These are phyloP conservation scores for Mycena vitilis DNA, from an alignment of 768 basidiomycete genomes.

Conservation along the genomic window DNA sequence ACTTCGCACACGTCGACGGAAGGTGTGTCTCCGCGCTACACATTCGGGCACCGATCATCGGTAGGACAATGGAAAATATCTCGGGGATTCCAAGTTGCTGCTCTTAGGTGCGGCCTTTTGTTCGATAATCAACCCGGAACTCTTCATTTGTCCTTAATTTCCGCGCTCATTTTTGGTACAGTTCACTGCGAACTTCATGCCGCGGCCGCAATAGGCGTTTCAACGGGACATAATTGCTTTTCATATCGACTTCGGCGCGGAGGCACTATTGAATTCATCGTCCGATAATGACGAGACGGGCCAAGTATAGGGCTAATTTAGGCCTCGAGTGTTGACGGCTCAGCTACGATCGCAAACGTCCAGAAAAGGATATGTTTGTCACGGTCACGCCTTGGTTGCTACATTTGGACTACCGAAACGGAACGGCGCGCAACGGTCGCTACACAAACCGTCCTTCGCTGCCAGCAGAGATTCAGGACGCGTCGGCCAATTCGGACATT, in stretches of 20 bases:
- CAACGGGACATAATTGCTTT: background rate
- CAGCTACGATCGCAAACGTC: slow-evolving; percentile 1
- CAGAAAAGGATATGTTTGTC: slow-evolving; percentile 30
- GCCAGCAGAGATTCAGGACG: background rate
- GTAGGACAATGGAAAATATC: background rate
- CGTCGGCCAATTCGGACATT: slow-evolving; percentile 23
- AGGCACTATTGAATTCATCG: slow-evolving; percentile 2
- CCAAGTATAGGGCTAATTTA: background rate
- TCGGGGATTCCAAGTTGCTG: background rate
- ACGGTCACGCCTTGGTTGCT: slow-evolving; percentile 22
- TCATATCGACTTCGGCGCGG: slow-evolving; percentile 19
- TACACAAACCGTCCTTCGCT: slow-evolving; percentile 17
- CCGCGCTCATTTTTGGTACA: background rate
- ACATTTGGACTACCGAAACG: slow-evolving; percentile 4
- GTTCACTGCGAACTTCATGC: background rate
- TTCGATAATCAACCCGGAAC: slow-evolving; percentile 9
- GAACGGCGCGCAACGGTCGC: slow-evolving; percentile 28
- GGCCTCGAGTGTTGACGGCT: background rate
- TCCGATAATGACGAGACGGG: too few species aligned
- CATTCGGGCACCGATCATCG: slow-evolving; percentile 17
- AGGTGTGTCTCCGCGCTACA: background rate
- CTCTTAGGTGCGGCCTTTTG: background rate
- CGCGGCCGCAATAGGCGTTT: background rate
- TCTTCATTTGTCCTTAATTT: slow-evolving; percentile 28
- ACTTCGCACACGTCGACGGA: background rate